Percentiles rank a stretch among this genome's conserved stretches.
These are phyloP conservation scores for Ambrosia trifida DNA, from an alignment of 129 eudicot species.

Conservation along the genomic window DNA sequence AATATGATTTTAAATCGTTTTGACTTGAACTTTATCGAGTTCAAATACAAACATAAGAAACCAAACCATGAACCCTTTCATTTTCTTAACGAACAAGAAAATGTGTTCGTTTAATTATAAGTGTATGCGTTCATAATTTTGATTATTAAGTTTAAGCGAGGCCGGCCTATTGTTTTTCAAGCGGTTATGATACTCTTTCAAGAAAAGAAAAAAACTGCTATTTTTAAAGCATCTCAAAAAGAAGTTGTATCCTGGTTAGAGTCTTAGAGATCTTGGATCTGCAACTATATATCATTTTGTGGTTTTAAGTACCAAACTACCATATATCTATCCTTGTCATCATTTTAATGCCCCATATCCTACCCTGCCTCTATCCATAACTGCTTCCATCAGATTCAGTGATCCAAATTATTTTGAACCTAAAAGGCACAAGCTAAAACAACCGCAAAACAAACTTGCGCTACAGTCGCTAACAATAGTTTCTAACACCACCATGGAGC, in stretches of 20 bases:
- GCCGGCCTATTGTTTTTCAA: no score
- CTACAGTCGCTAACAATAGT: not conserved
- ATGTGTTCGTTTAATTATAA: no score
- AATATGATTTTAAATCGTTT: no score
- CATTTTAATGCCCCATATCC: not conserved
- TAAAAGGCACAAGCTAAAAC: not conserved
- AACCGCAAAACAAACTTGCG: not conserved
- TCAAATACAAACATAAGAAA: no score
- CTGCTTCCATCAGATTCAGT: not conserved
- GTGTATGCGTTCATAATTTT: no score
- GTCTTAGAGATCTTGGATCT: not conserved
- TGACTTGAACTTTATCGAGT: no score
- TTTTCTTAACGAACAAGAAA: no score
- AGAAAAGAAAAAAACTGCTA: no score
- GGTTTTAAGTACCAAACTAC: not conserved
- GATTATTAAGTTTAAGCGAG: no score
- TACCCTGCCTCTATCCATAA: constrained; percentile 8
- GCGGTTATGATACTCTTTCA: no score
- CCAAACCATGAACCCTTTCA: no score
- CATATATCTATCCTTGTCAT: not conserved
- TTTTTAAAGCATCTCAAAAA: not conserved
- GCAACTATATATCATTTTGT: not conserved
- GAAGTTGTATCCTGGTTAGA: not conserved
- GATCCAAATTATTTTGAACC: not conserved
- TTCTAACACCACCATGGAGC: constrained; percentile 82